phyloP scores from a whole-genome alignment of 805 yeast genomes.

The Cyberlindnera misumaiensis region DNA sequence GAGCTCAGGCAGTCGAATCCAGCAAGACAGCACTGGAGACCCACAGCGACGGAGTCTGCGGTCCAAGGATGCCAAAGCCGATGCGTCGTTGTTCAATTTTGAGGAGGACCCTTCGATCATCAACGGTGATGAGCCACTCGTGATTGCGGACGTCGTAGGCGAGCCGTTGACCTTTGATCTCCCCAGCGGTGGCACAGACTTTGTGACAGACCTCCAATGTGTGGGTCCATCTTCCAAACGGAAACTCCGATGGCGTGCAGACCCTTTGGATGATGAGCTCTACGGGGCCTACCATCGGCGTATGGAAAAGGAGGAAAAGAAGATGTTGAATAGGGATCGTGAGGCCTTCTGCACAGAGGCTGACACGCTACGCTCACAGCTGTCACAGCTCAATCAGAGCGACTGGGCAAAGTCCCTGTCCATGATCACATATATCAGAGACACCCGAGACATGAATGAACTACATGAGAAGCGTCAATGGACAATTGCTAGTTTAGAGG shows the following conservation, averaged over 20 bases:
- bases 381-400: slow-evolving; percentile 34
- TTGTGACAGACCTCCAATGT: too few species aligned
- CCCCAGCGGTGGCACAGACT: too few species aligned
- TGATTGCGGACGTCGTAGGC: too few species aligned
- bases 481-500: slow-evolving; percentile 42
- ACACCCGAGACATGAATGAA: slow-evolving; percentile 41
- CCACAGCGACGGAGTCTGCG: neutral
- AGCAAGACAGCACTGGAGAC: neutral
- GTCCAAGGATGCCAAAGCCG: slow-evolving; percentile 13
- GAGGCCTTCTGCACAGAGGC: slow-evolving; percentile 46
- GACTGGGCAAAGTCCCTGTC: slow-evolving; percentile 43
- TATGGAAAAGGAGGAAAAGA: slow-evolving; percentile 60
- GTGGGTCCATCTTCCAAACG: too few species aligned
- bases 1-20: neutral
- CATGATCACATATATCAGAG: slow-evolving; percentile 41
- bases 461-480: slow-evolving; percentile 41
- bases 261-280: slow-evolving; percentile 39
- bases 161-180: too few species aligned
- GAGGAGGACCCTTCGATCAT: slow-evolving; percentile 17
- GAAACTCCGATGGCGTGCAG: slow-evolving; percentile 13
- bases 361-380: slow-evolving; percentile 37
- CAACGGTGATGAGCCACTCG: slow-evolving; percentile 9
- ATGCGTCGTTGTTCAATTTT: slow-evolving; percentile 21
- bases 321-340: slow-evolving; percentile 47
- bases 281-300: slow-evolving; percentile 44